These are phyloP conservation scores for Pichia exigua DNA, from an alignment of 805 yeast species.

Conservation along the genomic window DNA sequence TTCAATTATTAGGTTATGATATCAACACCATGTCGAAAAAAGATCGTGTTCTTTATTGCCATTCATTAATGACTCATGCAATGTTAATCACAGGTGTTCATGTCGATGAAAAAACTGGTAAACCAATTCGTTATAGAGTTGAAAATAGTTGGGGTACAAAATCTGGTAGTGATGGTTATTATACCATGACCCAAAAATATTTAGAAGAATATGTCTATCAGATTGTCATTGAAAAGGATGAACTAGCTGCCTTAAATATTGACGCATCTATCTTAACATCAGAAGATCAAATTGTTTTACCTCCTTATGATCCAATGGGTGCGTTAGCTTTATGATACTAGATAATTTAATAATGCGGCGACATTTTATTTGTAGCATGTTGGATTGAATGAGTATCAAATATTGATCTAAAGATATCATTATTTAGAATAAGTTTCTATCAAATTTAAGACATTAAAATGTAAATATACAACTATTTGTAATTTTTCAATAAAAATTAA, in stretches of 20 bases:
- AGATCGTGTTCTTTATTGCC: constrained; percentile 60
- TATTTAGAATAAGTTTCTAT: no score
- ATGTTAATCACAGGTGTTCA: constrained; percentile 82
- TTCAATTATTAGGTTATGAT: constrained; percentile 44
- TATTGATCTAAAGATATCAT: no score
- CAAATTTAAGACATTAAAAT: no score
- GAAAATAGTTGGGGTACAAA: constrained; percentile 76
- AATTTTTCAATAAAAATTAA: no score
- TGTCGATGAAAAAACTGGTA: constrained; percentile 46
- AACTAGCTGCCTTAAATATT: constrained; percentile 26
- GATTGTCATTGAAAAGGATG: constrained; percentile 49
- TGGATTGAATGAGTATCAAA: no score
- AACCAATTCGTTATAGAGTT: constrained; percentile 62
- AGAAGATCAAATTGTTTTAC: constrained; percentile 45
- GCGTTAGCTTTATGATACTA: constrained; percentile 42
- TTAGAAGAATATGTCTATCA: constrained; percentile 71
- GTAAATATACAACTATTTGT: no score
- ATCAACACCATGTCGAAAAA: constrained; percentile 46
- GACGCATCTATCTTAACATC: constrained; percentile 30
- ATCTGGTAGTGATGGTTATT: constrained; percentile 59
- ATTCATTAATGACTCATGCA: constrained; percentile 84
- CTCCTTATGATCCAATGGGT: constrained; percentile 78
- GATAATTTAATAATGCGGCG: no score
- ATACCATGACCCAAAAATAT: constrained; percentile 65
- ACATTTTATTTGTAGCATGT: no score